Evolutionary conservation across 345 rosid species (phyloP).

Genomic region (Eutrema japonicum): DNA sequence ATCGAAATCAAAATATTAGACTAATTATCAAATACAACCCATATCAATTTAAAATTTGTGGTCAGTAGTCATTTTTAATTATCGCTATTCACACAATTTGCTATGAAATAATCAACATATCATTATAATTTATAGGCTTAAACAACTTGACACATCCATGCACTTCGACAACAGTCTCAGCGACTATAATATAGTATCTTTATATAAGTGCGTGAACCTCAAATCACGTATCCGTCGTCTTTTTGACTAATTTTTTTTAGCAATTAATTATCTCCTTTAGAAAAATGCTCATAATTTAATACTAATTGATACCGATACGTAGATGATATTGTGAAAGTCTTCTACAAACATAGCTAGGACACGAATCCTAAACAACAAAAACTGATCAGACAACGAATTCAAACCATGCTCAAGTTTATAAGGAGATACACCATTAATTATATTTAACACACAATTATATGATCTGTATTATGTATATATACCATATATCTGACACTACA

Average conservation of each 20-base stretch:
- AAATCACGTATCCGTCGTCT: constrained; percentile 32
- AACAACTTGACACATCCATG: constrained; percentile 7
- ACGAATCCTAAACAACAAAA: constrained; percentile 5
- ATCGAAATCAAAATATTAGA: not conserved
- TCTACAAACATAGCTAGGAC: not conserved
- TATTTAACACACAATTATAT: not conserved
- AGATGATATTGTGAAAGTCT: not conserved
- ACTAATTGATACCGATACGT: constrained; percentile 7
- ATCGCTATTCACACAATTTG: constrained; percentile 11
- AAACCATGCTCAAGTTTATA: constrained; percentile 2
- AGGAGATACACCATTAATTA: constrained; percentile 1
- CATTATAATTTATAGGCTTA: not conserved
- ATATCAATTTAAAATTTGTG: not conserved
- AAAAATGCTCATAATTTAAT: not conserved
- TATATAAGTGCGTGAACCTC: constrained; percentile 39
- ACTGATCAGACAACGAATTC: not conserved
- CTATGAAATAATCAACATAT: constrained; percentile 20
- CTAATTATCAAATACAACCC: not conserved
- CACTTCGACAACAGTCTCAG: constrained; percentile 26
- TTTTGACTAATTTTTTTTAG: constrained; percentile 11
- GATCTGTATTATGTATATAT: not conserved
- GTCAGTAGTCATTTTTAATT: not conserved
- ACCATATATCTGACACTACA: too few species aligned
- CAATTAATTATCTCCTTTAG: not conserved
- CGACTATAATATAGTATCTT: constrained; percentile 31